Evolutionary conservation across 192 early-diverging fungal species (phyloP), one percentile per base, ranked within the genome.

Genomic region (Coemansia sp.): DNA sequence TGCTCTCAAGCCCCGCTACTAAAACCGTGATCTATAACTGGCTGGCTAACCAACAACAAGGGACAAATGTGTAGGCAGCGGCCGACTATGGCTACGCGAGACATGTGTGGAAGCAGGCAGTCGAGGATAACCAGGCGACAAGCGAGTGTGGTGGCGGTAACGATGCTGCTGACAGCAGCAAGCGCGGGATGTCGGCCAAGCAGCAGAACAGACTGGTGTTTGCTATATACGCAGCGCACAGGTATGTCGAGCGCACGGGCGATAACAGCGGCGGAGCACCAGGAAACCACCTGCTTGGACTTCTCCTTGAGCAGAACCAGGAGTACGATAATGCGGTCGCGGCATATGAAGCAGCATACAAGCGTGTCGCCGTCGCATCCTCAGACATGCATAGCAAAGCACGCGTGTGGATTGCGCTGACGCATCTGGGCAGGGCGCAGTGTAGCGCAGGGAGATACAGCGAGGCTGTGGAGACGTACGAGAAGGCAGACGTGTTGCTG

Each of bases 301-400:
- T 95, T 34, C 65, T 95, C 4, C 78, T 89, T 25, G 95, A 96
- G 71, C 79, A 86, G 41, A 83, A 91, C 62, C 66, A 86, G 38
- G 83, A 89, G 63, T 82, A 82, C n/a, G 85, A 74, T 19, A 75
- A 72, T 23, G 91, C 94, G 6, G 84, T 87, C 0, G 83, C 84
- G 22, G 85, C 85, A 11, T 93, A 92, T 64, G 63, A 55, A 6
- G 57, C 59, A 15, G 87, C 87, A 14, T 56, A 71, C 13, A 62
- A 44, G 28, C 59, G 41, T n/a, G 48, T 29, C 13, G 7, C 37
- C 4, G 54, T 23, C 13, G 13, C 31, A 1, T 61, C 23, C 29
- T 44, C 44, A 19, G 65, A 59, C 23, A 33, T 31, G 52, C 52
- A 30, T 15, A 30, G 19, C 8, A 54, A 31, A 31, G n/a, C 19